A percentile compares a stretch with the other conserved stretches of the same genome.
phyloP scores from a whole-genome alignment of 2,329 filamentous ascomycete species.

The Epichloe coenophiala region DNA sequence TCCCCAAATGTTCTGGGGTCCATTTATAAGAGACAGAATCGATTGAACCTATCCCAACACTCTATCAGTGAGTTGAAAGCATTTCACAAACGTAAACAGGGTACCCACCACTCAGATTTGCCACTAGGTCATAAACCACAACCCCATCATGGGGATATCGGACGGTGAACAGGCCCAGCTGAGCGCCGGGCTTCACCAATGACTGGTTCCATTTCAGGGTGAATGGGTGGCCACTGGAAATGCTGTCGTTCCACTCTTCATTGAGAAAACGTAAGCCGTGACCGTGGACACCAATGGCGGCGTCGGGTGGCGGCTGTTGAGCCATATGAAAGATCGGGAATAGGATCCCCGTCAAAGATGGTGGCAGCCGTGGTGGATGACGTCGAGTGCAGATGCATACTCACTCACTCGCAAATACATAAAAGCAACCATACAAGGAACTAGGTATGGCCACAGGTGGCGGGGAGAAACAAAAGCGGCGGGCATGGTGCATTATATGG shows the following conservation, averaged over 20 bases:
- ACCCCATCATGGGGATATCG: constrained; percentile 18
- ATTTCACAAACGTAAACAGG: neutral
- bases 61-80: constrained; percentile 5
- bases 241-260: constrained; percentile 21
- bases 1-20: constrained; percentile 14
- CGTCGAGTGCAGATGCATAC: constrained; percentile 1
- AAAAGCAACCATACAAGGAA: neutral
- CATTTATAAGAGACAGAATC: constrained; percentile 14
- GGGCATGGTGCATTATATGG: constrained; percentile 11
- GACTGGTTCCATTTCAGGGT: constrained; percentile 19
- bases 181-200: constrained; percentile 8
- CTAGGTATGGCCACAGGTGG: neutral
- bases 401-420: neutral
- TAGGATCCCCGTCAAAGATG: constrained; percentile 1
- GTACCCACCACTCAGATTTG: constrained; percentile 18
- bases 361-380: neutral
- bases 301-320: constrained; percentile 6
- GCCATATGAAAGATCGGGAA: constrained; percentile 9
- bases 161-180: constrained; percentile 18
- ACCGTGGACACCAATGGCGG: constrained; percentile 8
- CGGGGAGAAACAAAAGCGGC: constrained; percentile 6
- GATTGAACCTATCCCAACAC: constrained; percentile 11
- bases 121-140: constrained; percentile 15
- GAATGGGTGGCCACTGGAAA: constrained; percentile 17
- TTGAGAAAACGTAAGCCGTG: constrained; percentile 19